Evolutionary conservation across 192 early-diverging fungal species (phyloP), one percentile per base, ranked within the genome.

Genomic region (Dissophora ornata): DNA sequence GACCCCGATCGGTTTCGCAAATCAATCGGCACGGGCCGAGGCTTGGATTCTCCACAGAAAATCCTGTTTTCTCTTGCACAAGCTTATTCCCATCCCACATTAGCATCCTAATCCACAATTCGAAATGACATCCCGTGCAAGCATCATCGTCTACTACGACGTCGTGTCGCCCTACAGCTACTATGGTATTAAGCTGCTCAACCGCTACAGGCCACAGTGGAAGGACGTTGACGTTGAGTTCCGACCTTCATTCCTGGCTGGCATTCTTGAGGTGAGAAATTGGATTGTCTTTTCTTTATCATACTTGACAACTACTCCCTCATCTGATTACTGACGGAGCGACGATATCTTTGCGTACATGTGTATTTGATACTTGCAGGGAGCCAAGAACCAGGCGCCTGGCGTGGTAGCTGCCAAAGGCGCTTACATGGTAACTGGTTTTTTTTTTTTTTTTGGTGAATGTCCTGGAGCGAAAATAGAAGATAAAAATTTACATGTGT

Each of bases 161-260:
- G 26, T 67, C n/a, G 73, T 77, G 13, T 77, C 73, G 7, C 73
- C 73, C 19, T 77, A 77, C 24, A 67, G 73, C 40, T 67, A 77
- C 53, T 50, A 50, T 51, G 73, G 64, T 12, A 57, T 77, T 29
- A 33, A 26, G 12, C 49, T 77, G 21, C 63, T 77, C 12, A 57
- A 62, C 28, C 64, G 64, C 4, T 67, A 67, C 59, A 67, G 51
- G 29, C 1, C 22, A 22, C 73, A 62, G 42, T 77, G 73, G 73
- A 32, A 66, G 19, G 36, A 67, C 11, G 64, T 77, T 19, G 51
- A 67, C 38, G 65, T 77, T 4, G 64, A 47, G 32, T 25, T 67
- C 22, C 49, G 56, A 7, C 73, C 73, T 16, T 15, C 60, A 1
- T 67, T 67, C 54, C 24, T 77, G 15, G 32, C 22, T 28, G 73